Evolutionary conservation across 768 basidiomycete genomes (phyloP).

Genomic region (Kwoniella europaea): DNA sequence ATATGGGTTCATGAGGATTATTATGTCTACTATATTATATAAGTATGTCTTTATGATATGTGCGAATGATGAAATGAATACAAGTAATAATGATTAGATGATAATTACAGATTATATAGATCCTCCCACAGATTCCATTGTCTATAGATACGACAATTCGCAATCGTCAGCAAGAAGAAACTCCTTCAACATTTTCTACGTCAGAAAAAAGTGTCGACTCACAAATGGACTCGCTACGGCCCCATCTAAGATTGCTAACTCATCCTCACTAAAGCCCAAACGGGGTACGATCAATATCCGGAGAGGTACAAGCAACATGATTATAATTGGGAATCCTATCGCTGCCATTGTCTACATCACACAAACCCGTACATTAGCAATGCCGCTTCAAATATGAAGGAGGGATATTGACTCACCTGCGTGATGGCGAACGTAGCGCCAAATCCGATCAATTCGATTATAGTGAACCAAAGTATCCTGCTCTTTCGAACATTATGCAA

Average conservation of each 20-base stretch:
- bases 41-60: not conserved
- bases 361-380: not conserved
- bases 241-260: slow-evolving; percentile 83
- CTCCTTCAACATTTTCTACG: not conserved
- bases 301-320: slow-evolving; percentile 79
- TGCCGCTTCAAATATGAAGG: slow-evolving; percentile 8
- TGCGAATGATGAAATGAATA: not conserved
- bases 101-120: slow-evolving; percentile 4
- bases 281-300: slow-evolving; percentile 73
- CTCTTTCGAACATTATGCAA: slow-evolving; percentile 75
- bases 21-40: no score
- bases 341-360: slow-evolving; percentile 66
- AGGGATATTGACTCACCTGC: slow-evolving; percentile 67
- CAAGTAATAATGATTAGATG: not conserved
- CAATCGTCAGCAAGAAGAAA: slow-evolving; percentile 2
- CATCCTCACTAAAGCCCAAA: slow-evolving; percentile 72
- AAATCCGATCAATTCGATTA: slow-evolving; percentile 79
- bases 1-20: no score
- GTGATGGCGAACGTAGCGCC: slow-evolving; percentile 88
- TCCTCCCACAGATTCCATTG: slow-evolving; percentile 29
- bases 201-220: slow-evolving; percentile 8
- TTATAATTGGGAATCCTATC: slow-evolving; percentile 88
- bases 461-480: slow-evolving; percentile 72
- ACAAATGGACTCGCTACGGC: slow-evolving; percentile 69
- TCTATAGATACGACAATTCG: not conserved